Evolutionary conservation across 768 basidiomycete genomes (phyloP), one percentile per base, ranked within the genome.

Genomic region (Tricholoma saponaceum): DNA sequence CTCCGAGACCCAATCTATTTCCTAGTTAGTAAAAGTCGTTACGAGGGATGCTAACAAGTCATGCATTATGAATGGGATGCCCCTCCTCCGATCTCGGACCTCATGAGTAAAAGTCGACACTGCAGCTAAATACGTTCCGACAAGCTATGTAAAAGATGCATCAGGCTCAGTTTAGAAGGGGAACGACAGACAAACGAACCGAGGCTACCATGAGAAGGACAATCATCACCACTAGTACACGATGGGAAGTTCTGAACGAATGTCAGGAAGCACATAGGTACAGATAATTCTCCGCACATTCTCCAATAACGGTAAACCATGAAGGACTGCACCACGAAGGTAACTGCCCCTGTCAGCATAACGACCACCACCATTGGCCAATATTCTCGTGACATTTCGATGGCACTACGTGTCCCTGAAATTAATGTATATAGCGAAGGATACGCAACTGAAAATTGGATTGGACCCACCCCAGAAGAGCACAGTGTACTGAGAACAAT

Each of bases 281-380:
- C 13, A 37, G 14, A 37, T 8, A 16, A 16, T 32, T n/a, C 22
- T 14, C 7, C 50, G 16, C 30, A 33, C 51, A 51, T 51, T 26
- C 51, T 51, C 51, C 51, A 51, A n/a, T 51, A 51, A 32, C 51
- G 51, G 18, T 51, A 26, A 18, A 51, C 23, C 51, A 51, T 51
- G 28, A 51, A 51, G 2, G 13, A 50, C 23, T 50, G 49, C 16
- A 50, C 49, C 25, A 50, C 12, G 25, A 50, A 50, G 14, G 49
- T 50, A 5, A 14, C 18, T 14, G 49, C 28, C 14, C 49, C 49
- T 3, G 49, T 50, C 25, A 30, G 25, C 3, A 32, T 13, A 26
- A 26, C 23, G 9, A 50, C 49, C 14, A 50, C 49, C 25, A 50
- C 25, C 25, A 50, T 25, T 2, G 49, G 49, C 49, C 49, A 50